Evolutionary conservation across 2,329 filamentous ascomycete species (phyloP).

Genomic region (Lachnellula hyalina): DNA sequence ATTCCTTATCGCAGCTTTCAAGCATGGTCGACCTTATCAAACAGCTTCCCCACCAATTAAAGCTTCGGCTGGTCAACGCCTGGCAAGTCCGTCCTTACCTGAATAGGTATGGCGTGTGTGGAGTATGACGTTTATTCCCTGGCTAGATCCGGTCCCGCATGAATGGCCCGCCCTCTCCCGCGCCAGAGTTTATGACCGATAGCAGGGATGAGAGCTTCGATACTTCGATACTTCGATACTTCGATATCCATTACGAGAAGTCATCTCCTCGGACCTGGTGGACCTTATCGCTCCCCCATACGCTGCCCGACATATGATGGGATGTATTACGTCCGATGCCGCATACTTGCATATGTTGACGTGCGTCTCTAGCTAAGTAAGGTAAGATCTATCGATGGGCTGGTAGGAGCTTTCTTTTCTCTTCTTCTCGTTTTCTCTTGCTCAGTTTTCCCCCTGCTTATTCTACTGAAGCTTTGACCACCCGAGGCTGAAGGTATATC

Average conservation of each 20-base stretch:
- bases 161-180: background rate
- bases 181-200: background rate
- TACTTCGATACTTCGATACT: no score
- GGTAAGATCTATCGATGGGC: background rate
- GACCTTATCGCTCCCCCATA: background rate
- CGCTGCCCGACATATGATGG: background rate
- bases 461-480: background rate
- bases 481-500: background rate
- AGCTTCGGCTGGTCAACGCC: background rate
- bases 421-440: background rate
- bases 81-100: background rate
- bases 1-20: slow-evolving; percentile 1
- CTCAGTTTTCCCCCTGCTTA: no score
- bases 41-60: background rate
- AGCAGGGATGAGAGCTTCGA: background rate
- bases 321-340: background rate
- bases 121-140: background rate
- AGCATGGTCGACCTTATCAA: background rate
- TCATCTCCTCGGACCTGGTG: background rate
- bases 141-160: background rate
- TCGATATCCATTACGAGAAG: slow-evolving; percentile 1
- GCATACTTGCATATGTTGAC: background rate
- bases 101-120: background rate
- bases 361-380: background rate
- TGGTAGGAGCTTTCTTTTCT: background rate